These are phyloP conservation scores for Pugionium cornutum DNA, from an alignment of 345 rosid genomes.

Conservation along the genomic window DNA sequence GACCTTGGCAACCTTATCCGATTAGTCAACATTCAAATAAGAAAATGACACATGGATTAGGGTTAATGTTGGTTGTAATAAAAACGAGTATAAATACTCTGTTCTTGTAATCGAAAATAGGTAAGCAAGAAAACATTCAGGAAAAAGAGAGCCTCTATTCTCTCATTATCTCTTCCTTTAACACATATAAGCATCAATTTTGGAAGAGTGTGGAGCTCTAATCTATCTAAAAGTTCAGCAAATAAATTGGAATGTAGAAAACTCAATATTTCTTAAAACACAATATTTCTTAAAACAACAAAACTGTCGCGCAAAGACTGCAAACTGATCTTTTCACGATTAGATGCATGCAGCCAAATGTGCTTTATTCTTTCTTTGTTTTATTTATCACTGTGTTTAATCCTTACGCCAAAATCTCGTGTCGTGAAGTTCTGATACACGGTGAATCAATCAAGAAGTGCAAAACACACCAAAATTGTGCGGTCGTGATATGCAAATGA, in stretches of 20 bases:
- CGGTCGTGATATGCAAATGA: background rate
- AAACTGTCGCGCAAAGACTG: slow-evolving; percentile 24
- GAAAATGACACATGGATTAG: no score
- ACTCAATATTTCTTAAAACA: background rate
- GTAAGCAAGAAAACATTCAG: no score
- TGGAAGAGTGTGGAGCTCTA: no score
- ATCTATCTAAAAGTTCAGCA: background rate
- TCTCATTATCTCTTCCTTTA: no score
- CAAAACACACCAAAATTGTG: background rate
- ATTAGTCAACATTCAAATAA: no score
- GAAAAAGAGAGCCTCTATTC: no score
- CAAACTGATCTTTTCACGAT: slow-evolving; percentile 36
- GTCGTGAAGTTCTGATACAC: slow-evolving; percentile 44
- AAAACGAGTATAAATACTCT: no score
- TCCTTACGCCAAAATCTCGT: slow-evolving; percentile 30
- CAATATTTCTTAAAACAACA: background rate
- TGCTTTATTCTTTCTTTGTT: background rate
- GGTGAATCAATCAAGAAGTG: slow-evolving; percentile 9
- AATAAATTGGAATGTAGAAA: background rate
- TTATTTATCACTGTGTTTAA: slow-evolving; percentile 37
- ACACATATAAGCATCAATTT: slow-evolving; percentile 1
- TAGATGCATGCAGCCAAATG: slow-evolving; percentile 18
- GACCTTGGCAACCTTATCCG: no score
- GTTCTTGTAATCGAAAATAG: no score
- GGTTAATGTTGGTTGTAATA: no score